phyloP scores from a whole-genome alignment of 352 stramenopile species.

The Aphanomyces stellatus region DNA sequence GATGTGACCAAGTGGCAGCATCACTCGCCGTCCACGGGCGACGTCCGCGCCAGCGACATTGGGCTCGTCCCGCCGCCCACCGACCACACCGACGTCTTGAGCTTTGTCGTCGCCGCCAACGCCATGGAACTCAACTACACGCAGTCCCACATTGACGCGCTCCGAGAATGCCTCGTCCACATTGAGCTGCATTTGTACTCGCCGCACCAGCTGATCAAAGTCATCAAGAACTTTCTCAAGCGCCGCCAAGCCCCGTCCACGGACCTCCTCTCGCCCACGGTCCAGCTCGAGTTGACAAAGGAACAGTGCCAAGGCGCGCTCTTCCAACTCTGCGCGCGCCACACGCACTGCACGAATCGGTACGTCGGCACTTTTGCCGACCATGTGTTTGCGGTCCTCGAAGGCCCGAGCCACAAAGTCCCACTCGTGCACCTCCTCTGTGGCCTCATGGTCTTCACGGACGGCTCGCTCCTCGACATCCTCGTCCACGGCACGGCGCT shows the following conservation, averaged over 20 bases:
- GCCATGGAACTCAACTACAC: neutral
- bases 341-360: conserved; percentile 12
- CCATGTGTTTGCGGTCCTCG: conserved; percentile 1
- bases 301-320: conserved; percentile 1
- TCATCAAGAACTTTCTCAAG: conserved; percentile 14
- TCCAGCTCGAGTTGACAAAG: conserved; percentile 9
- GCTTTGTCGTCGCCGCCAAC: neutral
- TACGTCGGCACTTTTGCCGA: conserved; percentile 6
- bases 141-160: neutral
- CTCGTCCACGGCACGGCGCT: conserved; percentile 13
- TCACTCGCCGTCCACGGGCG: conserved; percentile 26
- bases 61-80: neutral
- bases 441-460: conserved; percentile 19
- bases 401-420: neutral
- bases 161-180: conserved; percentile 14
- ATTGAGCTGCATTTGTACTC: conserved; percentile 18
- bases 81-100: too few species aligned
- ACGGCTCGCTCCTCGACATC: conserved; percentile 11
- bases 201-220: conserved; percentile 14
- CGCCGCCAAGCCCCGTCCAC: conserved; percentile 7
- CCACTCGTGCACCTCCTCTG: conserved; percentile 13
- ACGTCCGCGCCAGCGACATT: conserved; percentile 9
- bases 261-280: conserved; percentile 15
- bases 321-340: conserved; percentile 8
- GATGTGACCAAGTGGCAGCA: conserved; percentile 79